Evolutionary conservation across 1,284 basidiomycete genomes (phyloP), one percentile per base, ranked within the genome.

Genomic region (Marasmius tenuissimus): DNA sequence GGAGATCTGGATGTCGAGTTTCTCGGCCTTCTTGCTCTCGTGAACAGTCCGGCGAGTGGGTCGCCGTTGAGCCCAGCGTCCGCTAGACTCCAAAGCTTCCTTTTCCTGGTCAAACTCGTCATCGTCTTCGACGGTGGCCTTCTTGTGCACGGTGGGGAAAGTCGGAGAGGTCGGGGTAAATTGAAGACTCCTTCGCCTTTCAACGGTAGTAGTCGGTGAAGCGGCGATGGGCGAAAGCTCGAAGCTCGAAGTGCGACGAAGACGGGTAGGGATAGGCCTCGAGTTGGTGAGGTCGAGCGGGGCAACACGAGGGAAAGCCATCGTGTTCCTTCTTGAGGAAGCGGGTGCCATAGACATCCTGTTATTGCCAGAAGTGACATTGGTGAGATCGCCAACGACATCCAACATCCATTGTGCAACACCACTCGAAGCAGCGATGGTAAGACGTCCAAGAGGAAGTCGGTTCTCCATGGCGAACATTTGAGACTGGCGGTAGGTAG

Each of bases 331-430:
- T 68, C 34, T 63, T 27, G 27, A 27, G 9, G 52, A 37, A 38
- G 6, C n/a, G 8, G 16, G 20, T 8, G 50, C 27, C 22, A 35
- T 27, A 20, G 50, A 14, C 27, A 51, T 38, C 5, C 34, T 10
- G 72, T 42, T 56, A 7, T 16, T 57, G 54, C 16, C 16, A 47
- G 63, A 37, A 56, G 62, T 47, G 59, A 37, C 14, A 34, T 63
- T 65, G 0, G 87, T 87, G n/a, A 92, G 73, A 62, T 91, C 89
- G 0, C 84, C 80, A 38, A 92, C 81, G 59, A 83, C 89, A 50
- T 92, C 89, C 61, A 91, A 82, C 89, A 92, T 92, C 91, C 91
- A 92, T 65, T 85, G 84, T 40, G 85, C 85, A 87, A 72, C 1
- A 75, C 76, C 51, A 20, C 61, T 51, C 1, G 61, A 53, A 4